These are phyloP conservation scores for Diaporthe sp. DNA, from an alignment of 2,329 filamentous ascomycete genomes.

Conservation along the genomic window DNA sequence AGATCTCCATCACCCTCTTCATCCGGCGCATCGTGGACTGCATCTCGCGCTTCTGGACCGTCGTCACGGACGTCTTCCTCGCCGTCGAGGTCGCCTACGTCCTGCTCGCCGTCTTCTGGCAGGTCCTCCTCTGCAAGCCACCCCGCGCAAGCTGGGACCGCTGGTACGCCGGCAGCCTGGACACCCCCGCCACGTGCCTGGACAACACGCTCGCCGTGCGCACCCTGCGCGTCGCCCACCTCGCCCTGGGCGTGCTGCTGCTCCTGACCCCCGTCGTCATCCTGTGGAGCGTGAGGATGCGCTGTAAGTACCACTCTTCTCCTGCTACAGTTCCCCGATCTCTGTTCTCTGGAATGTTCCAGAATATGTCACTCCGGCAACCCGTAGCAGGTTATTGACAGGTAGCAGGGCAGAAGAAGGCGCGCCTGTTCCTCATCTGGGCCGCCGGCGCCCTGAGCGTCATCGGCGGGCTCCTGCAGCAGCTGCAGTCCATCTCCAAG, in stretches of 20 bases:
- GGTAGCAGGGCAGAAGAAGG: slow-evolving; percentile 47
- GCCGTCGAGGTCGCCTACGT: slow-evolving; percentile 46
- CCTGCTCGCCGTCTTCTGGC: slow-evolving; percentile 48
- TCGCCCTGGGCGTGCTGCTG: slow-evolving; percentile 50
- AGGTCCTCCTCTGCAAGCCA: slow-evolving; percentile 47
- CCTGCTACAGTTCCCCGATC: too few species aligned
- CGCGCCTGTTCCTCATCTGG: slow-evolving; percentile 50
- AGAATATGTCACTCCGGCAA: too few species aligned
- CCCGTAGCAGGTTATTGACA: too few species aligned
- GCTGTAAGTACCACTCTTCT: too few species aligned
- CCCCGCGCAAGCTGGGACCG: slow-evolving; percentile 46
- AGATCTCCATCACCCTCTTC: slow-evolving; percentile 52
- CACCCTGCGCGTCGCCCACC: slow-evolving; percentile 48
- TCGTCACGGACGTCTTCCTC: slow-evolving; percentile 49
- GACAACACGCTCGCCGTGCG: slow-evolving; percentile 40
- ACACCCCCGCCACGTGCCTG: slow-evolving; percentile 42
- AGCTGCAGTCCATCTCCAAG: slow-evolving; percentile 42
- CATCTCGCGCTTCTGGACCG: slow-evolving; percentile 46
- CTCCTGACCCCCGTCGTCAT: slow-evolving; percentile 51
- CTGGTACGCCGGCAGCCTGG: slow-evolving; percentile 43
- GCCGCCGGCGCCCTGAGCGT: slow-evolving; percentile 48
- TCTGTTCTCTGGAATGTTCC: too few species aligned
- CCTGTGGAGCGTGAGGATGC: slow-evolving; percentile 50
- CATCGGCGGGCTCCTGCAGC: slow-evolving; percentile 48
- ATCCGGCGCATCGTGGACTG: slow-evolving; percentile 51